phyloP scores from a whole-genome alignment of 345 rosid genomes.

The Salix viminalis region DNA sequence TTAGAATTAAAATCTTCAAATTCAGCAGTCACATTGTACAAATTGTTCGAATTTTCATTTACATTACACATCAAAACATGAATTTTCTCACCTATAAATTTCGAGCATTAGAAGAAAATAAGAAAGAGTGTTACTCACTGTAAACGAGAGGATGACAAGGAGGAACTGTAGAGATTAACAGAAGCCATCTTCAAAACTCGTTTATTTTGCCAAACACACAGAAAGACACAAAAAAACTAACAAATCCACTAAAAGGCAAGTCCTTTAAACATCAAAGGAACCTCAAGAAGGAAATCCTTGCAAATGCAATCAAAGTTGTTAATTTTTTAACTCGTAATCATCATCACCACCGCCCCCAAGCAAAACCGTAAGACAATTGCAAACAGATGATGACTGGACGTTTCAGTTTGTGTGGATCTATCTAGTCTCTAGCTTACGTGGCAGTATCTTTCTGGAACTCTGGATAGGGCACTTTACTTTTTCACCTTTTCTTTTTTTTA shows the following conservation, averaged over 20 bases:
- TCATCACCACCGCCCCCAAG: too few relatives aligned
- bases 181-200: constrained; percentile 11
- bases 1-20: not conserved
- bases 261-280: not conserved
- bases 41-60: not conserved
- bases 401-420: not conserved
- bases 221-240: not conserved
- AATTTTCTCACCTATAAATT: not conserved
- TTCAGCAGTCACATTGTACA: not conserved
- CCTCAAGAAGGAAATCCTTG: not conserved
- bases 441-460: not conserved
- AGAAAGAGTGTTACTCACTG: constrained; percentile 17
- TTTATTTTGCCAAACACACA: not conserved
- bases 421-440: constrained; percentile 4
- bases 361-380: not conserved
- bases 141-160: constrained; percentile 14
- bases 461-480: not conserved
- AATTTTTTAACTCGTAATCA: not conserved
- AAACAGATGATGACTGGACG: not conserved
- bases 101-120: not conserved
- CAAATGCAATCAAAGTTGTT: not conserved
- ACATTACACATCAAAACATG: not conserved
- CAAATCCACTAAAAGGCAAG: not conserved
- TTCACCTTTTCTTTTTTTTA: not conserved
- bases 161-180: constrained; percentile 15